Percentiles rank a stretch among this genome's conserved stretches.
These are phyloP conservation scores for Globisporangium recalcitrans DNA, from an alignment of 352 stramenopile species.

Conservation along the genomic window DNA sequence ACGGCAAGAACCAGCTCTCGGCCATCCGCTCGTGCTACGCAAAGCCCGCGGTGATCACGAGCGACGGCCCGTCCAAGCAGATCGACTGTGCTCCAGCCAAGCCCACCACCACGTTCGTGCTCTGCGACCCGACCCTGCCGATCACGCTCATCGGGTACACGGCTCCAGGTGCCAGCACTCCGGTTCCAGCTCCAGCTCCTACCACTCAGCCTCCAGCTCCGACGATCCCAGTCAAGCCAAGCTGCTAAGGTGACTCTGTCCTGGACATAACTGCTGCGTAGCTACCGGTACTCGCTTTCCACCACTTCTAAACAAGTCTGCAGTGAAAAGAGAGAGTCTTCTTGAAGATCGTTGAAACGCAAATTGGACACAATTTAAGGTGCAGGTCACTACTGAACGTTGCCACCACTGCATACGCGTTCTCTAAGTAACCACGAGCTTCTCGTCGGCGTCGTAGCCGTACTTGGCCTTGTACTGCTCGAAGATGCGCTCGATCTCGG, in stretches of 20 bases:
- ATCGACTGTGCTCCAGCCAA: conserved; percentile 20
- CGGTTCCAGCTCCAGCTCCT: background rate
- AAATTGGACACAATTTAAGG: too few species aligned
- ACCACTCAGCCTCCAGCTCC: background rate
- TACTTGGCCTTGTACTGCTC: conserved; percentile 65
- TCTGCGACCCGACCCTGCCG: conserved; percentile 19
- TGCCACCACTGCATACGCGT: too few species aligned
- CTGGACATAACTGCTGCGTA: too few species aligned
- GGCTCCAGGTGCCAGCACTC: background rate
- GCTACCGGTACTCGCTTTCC: too few species aligned
- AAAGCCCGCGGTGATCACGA: conserved; percentile 17
- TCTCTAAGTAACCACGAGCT: background rate
- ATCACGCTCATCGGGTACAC: conserved; percentile 21
- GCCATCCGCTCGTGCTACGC: conserved; percentile 28
- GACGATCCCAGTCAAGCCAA: conserved; percentile 5
- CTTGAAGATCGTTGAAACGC: too few species aligned
- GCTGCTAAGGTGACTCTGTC: background rate
- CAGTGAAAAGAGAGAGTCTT: too few species aligned
- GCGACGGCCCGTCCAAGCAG: conserved; percentile 8
- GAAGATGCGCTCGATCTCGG: conserved; percentile 60
- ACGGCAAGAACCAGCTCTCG: conserved; percentile 23
- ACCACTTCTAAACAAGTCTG: too few species aligned
- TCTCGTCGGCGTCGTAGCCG: conserved; percentile 73
- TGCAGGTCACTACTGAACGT: too few species aligned
- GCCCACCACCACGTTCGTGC: conserved; percentile 10